Percentiles rank a stretch among this genome's conserved stretches.
phyloP scores from a whole-genome alignment of 805 yeast genomes.

The Ogataea zsoltii region DNA sequence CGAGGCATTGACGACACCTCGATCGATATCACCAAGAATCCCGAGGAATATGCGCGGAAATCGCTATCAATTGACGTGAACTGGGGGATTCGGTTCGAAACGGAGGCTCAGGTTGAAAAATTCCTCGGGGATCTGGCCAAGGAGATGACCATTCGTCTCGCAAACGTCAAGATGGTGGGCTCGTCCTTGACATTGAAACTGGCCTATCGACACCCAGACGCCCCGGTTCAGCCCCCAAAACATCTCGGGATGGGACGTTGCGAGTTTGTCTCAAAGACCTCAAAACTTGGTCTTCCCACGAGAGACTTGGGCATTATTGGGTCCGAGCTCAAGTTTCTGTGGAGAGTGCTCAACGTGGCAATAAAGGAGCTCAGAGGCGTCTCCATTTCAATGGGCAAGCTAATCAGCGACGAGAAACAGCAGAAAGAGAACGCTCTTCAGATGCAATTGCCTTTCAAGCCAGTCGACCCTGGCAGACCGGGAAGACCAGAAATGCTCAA shows the following conservation, averaged over 20 bases:
- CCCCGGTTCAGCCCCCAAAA: constrained; percentile 77
- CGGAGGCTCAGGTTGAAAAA: constrained; percentile 56
- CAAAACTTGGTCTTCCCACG: constrained; percentile 61
- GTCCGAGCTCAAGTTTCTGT: constrained; percentile 57
- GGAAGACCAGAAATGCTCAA: no score
- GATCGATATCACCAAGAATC: constrained; percentile 51
- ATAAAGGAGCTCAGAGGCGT: constrained; percentile 76
- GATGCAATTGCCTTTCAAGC: constrained; percentile 35
- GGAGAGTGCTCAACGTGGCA: constrained; percentile 51
- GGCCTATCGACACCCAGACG: constrained; percentile 61
- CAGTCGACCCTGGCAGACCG: no score
- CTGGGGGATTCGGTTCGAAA: constrained; percentile 82
- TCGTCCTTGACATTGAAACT: constrained; percentile 63
- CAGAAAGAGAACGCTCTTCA: constrained; percentile 30
- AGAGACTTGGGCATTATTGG: constrained; percentile 61
- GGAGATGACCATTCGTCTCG: constrained; percentile 60
- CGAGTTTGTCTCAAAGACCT: constrained; percentile 58
- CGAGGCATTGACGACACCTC: constrained; percentile 68
- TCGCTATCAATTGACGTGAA: constrained; percentile 86
- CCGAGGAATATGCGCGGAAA: constrained; percentile 59
- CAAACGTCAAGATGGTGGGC: constrained; percentile 48
- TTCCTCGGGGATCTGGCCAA: constrained; percentile 59
- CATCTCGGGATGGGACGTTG: constrained; percentile 84
- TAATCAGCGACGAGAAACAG: constrained; percentile 40
- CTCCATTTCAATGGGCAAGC: constrained; percentile 64